Evolutionary conservation across 805 yeast species (phyloP).

Genomic region (Yamadazyma phyllophila): DNA sequence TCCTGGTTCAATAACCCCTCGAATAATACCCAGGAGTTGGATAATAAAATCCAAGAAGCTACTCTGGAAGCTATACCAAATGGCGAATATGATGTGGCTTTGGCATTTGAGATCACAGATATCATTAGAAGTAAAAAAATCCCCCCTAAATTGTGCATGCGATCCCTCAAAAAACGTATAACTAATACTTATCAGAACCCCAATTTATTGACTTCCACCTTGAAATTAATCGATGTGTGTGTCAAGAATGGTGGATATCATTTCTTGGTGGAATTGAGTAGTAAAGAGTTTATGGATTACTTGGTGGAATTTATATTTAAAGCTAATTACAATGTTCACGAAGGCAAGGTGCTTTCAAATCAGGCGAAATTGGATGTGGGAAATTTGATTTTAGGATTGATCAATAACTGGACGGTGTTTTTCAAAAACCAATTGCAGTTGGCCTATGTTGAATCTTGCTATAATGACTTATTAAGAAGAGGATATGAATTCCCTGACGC

Average conservation of each 20-base stretch:
- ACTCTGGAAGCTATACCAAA: conserved; percentile 89
- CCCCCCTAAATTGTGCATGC: conserved; percentile 78
- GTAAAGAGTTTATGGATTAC: conserved; percentile 84
- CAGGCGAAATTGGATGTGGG: conserved; percentile 46
- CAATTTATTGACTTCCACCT: conserved; percentile 69
- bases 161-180: conserved; percentile 74
- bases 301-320: conserved; percentile 49
- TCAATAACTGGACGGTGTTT: conserved; percentile 77
- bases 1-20: conserved; percentile 50
- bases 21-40: conserved; percentile 43
- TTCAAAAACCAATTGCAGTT: conserved; percentile 67
- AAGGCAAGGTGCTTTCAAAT: conserved; percentile 20
- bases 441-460: conserved; percentile 60
- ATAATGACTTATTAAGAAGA: conserved; percentile 56
- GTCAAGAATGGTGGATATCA: conserved; percentile 91
- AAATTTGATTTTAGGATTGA: conserved; percentile 53
- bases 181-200: conserved; percentile 64
- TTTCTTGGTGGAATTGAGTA: conserved; percentile 72
- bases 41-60: conserved; percentile 66
- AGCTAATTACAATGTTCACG: conserved; percentile 34
- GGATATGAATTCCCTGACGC: conserved; percentile 66
- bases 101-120: conserved; percentile 84
- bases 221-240: conserved; percentile 80
- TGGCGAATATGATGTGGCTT: conserved; percentile 76
- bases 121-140: conserved; percentile 77